Conservation (phyloP, 495 filamentous ascomycete species). For the Schizothecium vesticola region DNA sequence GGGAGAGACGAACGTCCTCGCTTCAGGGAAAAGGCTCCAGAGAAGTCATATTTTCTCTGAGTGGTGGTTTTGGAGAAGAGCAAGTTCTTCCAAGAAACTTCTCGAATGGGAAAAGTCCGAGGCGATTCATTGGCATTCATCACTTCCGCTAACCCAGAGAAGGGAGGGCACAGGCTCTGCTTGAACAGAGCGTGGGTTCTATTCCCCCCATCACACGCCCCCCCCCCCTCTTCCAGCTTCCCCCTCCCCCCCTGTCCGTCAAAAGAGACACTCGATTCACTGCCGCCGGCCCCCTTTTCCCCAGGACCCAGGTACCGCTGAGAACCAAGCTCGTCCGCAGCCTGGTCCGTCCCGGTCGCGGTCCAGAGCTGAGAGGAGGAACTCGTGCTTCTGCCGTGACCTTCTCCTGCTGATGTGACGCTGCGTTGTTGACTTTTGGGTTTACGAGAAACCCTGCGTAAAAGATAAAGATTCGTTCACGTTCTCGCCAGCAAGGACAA, state of each 20-base stretch:
- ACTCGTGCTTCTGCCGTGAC: neutral
- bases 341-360: neutral
- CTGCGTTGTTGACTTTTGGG: neutral
- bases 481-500: neutral
- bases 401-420: neutral
- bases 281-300: neutral
- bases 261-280: neutral
- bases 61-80: neutral
- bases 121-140: neutral
- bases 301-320: neutral
- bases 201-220: neutral
- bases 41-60: neutral
- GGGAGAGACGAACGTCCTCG: neutral
- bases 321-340: neutral
- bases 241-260: neutral
- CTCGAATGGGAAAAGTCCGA: neutral
- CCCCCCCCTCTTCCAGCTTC: neutral
- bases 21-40: neutral
- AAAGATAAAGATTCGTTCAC: neutral
- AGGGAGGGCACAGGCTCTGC: neutral
- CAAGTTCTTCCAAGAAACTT: neutral
- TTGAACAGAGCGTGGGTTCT: neutral
- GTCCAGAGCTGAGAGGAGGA: neutral
- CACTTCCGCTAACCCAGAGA: neutral
- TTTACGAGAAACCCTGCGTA: neutral